These are phyloP conservation scores for Solanum chiquidenum DNA, from an alignment of 257 asterid species.

Conservation along the genomic window DNA sequence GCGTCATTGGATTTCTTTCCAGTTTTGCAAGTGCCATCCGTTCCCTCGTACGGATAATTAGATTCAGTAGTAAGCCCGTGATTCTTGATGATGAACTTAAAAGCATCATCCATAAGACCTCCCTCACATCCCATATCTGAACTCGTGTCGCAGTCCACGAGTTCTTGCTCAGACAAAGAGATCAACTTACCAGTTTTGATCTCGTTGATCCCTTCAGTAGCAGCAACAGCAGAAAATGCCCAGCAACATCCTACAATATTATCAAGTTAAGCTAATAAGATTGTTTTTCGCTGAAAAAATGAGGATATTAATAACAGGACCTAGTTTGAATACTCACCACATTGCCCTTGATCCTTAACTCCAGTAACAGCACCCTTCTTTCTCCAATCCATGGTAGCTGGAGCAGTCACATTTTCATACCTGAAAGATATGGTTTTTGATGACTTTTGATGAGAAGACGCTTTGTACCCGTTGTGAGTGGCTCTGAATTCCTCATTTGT, in stretches of 20 bases:
- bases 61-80: neutral
- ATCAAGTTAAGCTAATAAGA: neutral
- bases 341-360: conserved; percentile 31
- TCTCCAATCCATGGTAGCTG: conserved; percentile 16
- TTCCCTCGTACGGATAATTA: neutral
- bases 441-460: neutral
- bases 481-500: conserved; percentile 26
- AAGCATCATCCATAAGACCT: conserved; percentile 4
- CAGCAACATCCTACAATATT: conserved; percentile 6
- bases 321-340: conserved; percentile 8
- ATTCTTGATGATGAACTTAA: neutral
- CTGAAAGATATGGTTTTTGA: conserved; percentile 3
- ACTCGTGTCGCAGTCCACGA: conserved; percentile 1
- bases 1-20: neutral
- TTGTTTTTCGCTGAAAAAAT: neutral
- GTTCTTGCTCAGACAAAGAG: conserved; percentile 9
- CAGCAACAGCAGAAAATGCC: conserved; percentile 16
- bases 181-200: neutral
- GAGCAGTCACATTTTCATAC: conserved; percentile 11
- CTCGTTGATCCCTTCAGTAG: conserved; percentile 7
- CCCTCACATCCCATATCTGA: neutral
- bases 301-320: neutral
- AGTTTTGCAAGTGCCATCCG: neutral
- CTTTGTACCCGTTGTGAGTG: conserved; percentile 20
- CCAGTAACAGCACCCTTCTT: conserved; percentile 26